Conservation (phyloP, 306 rosid species). For the Sicyos baderoa region DNA sequence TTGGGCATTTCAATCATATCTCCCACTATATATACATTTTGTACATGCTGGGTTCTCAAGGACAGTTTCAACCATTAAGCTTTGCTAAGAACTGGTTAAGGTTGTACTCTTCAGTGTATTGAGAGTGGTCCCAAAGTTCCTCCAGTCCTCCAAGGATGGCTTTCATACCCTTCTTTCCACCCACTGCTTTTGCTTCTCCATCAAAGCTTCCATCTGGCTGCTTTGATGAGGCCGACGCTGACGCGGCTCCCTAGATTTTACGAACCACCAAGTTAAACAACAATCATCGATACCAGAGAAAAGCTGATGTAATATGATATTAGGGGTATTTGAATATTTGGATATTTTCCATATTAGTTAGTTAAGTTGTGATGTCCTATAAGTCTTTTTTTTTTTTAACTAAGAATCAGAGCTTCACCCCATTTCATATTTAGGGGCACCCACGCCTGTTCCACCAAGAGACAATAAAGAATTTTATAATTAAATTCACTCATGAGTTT, state of each 20-base stretch:
- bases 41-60: slow-evolving; percentile 21
- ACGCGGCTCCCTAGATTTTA: slow-evolving; percentile 31
- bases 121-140: slow-evolving; percentile 95
- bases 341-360: no score
- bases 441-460: no score
- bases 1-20: slow-evolving; percentile 28
- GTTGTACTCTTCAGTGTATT: slow-evolving; percentile 87
- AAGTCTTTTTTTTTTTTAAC: no score
- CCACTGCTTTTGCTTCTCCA: slow-evolving; percentile 44
- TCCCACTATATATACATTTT: slow-evolving; percentile 26
- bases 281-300: background rate
- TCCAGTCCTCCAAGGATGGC: slow-evolving; percentile 89
- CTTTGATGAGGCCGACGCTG: slow-evolving; percentile 37
- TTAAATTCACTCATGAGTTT: no score
- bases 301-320: no score
- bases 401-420: no score
- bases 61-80: slow-evolving; percentile 62
- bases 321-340: no score
- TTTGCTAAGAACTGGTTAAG: slow-evolving; percentile 75
- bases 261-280: background rate
- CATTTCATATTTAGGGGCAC: no score
- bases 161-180: slow-evolving; percentile 76
- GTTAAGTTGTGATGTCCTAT: no score
- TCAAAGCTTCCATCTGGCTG: slow-evolving; percentile 36
- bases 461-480: no score